Base-by-base conservation (phyloP, 495 filamentous ascomycete genomes). In the Penicillium salamii region DNA sequence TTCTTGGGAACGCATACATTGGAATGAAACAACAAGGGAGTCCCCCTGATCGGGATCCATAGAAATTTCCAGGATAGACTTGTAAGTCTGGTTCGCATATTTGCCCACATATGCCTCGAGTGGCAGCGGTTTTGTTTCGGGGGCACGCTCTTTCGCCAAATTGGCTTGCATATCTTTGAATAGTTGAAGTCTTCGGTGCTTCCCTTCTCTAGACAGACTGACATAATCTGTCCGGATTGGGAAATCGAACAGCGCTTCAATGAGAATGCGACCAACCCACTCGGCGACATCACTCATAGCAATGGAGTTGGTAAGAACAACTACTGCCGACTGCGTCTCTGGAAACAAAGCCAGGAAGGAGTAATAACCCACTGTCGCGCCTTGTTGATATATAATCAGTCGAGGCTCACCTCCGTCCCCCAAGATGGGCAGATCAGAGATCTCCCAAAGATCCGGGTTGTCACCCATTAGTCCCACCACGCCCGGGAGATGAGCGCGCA, bases 341-440 rank as follows among this genome's bases (percentile, higher is more conserved):
- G 45, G 45, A 20, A 48, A 48, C 3, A 48, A n/a, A 37, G 45
- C 45, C 24, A 39, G 34, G 35, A 48, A 48, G 0, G 45, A 48
- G 17, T 20, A 48, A 13, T 48, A 48, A 9, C 45, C 45, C 1
- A 24, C 33, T 0, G 15, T 24, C 37, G n/a, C 34, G 2, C 45
- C 45, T 48, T 48, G 45, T 2, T 48, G 45, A 31, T 48, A 48
- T 1, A 48, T 40, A 33, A 48, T 48, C 6, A 48, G 45, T n/a
- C 35, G n/a, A 18, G 33, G 26, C 17, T 26, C 13, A 7, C 26
- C 18, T 15, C 45, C 33, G 24, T 5, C 15, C 4, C 45, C 45
- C 8, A 48, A 17, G 15, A 40, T 13, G 26, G 45, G 45, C 35
- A 24, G 35, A 14, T 47, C 33, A 15, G 33, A 29, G 3, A 37